Percentiles rank a stretch among this genome's conserved stretches.
These are phyloP conservation scores for Dendrothele bispora DNA, from an alignment of 768 basidiomycete species.

Conservation along the genomic window DNA sequence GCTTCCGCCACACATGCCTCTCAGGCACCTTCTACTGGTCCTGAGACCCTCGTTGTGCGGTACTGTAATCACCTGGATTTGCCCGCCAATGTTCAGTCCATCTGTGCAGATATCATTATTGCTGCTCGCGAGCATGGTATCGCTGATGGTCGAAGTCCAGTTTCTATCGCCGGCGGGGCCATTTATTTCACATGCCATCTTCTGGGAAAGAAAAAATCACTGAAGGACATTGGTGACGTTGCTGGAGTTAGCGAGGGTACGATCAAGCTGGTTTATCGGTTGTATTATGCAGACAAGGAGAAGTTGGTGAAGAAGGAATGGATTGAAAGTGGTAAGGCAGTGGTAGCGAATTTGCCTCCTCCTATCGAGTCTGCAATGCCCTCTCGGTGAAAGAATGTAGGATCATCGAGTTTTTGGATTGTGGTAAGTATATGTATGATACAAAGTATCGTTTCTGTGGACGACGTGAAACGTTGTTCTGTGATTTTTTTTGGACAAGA, in stretches of 20 bases:
- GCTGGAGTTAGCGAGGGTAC: slow-evolving; percentile 96
- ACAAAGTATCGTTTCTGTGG: too few species aligned
- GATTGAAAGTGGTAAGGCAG: slow-evolving; percentile 78
- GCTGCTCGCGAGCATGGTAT: slow-evolving; percentile 81
- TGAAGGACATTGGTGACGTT: slow-evolving; percentile 85
- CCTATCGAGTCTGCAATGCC: too few species aligned
- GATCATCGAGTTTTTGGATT: too few species aligned
- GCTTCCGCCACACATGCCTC: slow-evolving; percentile 53
- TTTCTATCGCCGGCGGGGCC: slow-evolving; percentile 97
- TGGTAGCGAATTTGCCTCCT: slow-evolving; percentile 23
- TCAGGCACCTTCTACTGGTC: slow-evolving; percentile 58
- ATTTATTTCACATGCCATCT: slow-evolving; percentile 91
- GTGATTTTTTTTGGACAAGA: too few species aligned
- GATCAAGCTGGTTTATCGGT: slow-evolving; percentile 84
- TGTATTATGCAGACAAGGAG: slow-evolving; percentile 73
- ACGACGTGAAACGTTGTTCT: too few species aligned
- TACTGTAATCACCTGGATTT: slow-evolving; percentile 93
- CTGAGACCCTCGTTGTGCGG: slow-evolving; percentile 87
- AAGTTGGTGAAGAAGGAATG: slow-evolving; percentile 84
- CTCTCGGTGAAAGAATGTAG: too few species aligned
- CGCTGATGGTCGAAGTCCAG: slow-evolving; percentile 91
- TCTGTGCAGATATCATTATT: slow-evolving; percentile 80
- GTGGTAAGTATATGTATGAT: too few species aligned
- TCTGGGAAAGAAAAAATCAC: slow-evolving; percentile 70
- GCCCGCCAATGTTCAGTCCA: slow-evolving; percentile 77